Evolutionary conservation across 2,329 filamentous ascomycete genomes (phyloP).

Genomic region (Neurospora sp.): DNA sequence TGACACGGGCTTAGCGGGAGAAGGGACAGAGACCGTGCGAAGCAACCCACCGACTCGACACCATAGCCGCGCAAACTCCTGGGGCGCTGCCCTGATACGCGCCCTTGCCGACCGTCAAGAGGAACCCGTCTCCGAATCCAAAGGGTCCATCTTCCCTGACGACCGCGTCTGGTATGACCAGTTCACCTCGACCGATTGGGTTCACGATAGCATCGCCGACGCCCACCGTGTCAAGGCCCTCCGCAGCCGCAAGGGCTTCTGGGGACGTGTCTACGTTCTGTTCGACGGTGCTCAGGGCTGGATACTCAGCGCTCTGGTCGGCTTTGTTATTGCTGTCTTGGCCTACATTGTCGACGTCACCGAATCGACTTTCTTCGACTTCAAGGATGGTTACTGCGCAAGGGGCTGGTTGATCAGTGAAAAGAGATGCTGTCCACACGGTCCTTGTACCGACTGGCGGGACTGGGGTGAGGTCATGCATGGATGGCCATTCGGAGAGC

Average conservation of each 20-base stretch:
- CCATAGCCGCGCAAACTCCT: conserved; percentile 49
- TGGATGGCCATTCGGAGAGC: conserved; percentile 33
- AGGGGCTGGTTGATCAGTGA: conserved; percentile 63
- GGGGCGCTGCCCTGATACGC: conserved; percentile 46
- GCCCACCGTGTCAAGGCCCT: conserved; percentile 80
- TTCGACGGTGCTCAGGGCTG: conserved; percentile 89
- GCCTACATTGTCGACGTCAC: conserved; percentile 86
- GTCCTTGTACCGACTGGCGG: conserved; percentile 45
- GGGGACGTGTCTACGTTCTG: conserved; percentile 64
- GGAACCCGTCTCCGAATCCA: conserved; percentile 49
- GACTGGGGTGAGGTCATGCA: conserved; percentile 43
- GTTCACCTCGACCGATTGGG: conserved; percentile 96
- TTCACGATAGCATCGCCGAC: conserved; percentile 93
- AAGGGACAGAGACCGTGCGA: neutral
- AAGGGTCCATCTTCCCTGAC: conserved; percentile 58
- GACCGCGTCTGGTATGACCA: conserved; percentile 98
- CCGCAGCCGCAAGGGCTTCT: conserved; percentile 70
- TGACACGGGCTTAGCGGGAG: neutral
- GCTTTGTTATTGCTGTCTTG: conserved; percentile 71
- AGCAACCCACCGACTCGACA: conserved; percentile 26
- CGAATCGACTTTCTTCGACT: conserved; percentile 77
- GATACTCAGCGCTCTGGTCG: conserved; percentile 85
- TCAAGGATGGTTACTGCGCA: conserved; percentile 79
- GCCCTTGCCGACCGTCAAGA: conserved; percentile 50
- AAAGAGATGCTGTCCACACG: conserved; percentile 49